Evolutionary conservation across 768 basidiomycete genomes (phyloP).

Genomic region (Tephrocybe sp.): DNA sequence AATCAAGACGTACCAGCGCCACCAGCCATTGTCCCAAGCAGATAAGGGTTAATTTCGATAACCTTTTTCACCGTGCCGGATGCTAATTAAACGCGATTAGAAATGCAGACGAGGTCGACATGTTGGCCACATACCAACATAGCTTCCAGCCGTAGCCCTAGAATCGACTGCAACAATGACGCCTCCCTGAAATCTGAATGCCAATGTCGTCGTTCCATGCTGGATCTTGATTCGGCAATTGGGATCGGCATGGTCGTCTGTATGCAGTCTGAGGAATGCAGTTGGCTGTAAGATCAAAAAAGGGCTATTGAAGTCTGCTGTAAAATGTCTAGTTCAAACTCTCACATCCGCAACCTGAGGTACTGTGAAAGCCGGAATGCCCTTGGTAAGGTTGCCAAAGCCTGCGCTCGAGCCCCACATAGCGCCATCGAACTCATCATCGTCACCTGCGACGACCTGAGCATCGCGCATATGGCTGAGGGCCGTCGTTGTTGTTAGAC

Average conservation of each 20-base stretch:
- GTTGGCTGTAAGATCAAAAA: slow-evolving; percentile 64
- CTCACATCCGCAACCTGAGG: slow-evolving; percentile 78
- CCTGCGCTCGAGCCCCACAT: slow-evolving; percentile 85
- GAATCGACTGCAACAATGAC: slow-evolving; percentile 99
- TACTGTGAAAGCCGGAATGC: slow-evolving; percentile 68
- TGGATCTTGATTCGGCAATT: slow-evolving; percentile 96
- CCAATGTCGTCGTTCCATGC: slow-evolving; percentile 97
- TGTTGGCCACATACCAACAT: slow-evolving; percentile 68
- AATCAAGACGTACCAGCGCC: slow-evolving; percentile 72
- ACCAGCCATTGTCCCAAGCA: slow-evolving; percentile 99
- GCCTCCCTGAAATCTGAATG: slow-evolving; percentile 94
- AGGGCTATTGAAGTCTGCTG: slow-evolving; percentile 2
- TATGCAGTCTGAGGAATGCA: slow-evolving; percentile 88
- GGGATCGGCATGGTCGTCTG: slow-evolving; percentile 93
- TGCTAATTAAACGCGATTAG: slow-evolving; percentile 44
- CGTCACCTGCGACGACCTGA: slow-evolving; percentile 48
- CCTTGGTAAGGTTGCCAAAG: slow-evolving; percentile 70
- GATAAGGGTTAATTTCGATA: slow-evolving; percentile 98
- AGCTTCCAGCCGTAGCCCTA: slow-evolving; percentile 94
- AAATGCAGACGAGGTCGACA: not conserved
- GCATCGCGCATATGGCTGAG: slow-evolving; percentile 48
- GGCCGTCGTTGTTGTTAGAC: slow-evolving; percentile 59
- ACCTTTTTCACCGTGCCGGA: slow-evolving; percentile 99
- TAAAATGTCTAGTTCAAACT: slow-evolving; percentile 12
- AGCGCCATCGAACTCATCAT: slow-evolving; percentile 63